Base-by-base conservation (phyloP, 2,329 filamentous ascomycete genomes). In the Fusarium sp. region DNA sequence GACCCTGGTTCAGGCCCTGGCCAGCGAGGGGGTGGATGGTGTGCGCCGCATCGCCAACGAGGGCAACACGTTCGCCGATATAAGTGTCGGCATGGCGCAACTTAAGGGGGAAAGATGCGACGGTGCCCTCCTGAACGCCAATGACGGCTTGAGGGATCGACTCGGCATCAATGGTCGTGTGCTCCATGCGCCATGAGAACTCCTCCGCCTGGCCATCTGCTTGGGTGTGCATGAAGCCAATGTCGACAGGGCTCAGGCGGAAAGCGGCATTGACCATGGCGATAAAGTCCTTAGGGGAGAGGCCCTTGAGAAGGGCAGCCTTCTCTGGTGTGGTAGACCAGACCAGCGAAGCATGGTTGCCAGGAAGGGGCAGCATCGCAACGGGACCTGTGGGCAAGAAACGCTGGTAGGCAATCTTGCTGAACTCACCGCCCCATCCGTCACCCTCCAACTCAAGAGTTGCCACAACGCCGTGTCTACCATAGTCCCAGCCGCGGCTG, bases 1-100 rank as follows among this genome's bases (percentile, higher is more conserved):
- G 92, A 2, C 97, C 97, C 78, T 97, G 93, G 80, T 99, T 99
- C 16, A 99, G 87, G 1, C 97, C 97, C 83, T 98, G 97, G 1
- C 97, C 97, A 2, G 95, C 97, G 5, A 99, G 91, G 0, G 97
- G 97, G 82, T 99, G 97, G 74, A 98, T 92, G 2, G 95, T 97
- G 82, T 99, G 97, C 9, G 97, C 97, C 1, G 97, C 97, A 75
- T 99, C 97, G 70, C 97, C 97, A 38, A 99, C 91, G 1, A 99
- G 89, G 1, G 95, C 97, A 10, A 98, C 87, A n/a, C 97, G 92
- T 79, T 98, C 95, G 42, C 92, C 93, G 47, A 94, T 93, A 81
- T 99, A 99, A 2, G 94, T 95, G 79, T 97, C 94, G n/a, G 96
- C 95, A 81, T 99, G 97, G 31, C 95, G 92, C 86, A 98, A 88